A percentile compares a stretch with the other conserved stretches of the same genome.
Conservation (phyloP, 163 green algal species). For the Prototheca wickerhamii region DNA sequence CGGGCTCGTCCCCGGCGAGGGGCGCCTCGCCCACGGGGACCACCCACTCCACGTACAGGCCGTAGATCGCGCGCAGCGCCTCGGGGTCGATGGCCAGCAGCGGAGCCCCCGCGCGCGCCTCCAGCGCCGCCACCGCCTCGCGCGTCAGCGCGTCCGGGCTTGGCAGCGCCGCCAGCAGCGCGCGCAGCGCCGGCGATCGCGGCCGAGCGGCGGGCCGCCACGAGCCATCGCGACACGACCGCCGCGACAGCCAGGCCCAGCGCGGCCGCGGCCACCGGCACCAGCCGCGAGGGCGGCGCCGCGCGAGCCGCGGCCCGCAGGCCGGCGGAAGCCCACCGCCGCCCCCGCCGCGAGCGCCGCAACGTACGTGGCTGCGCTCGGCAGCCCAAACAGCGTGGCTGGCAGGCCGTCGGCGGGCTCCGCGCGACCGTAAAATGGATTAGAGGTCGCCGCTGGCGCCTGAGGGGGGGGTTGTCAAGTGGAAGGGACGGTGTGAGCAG, state of each 20-base stretch:
- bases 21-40: slow-evolving; percentile 62
- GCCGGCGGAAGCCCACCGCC: slow-evolving; percentile 9
- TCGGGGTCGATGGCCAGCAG: slow-evolving; percentile 41
- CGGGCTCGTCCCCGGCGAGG: slow-evolving; percentile 55
- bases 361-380: slow-evolving; percentile 21
- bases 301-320: background rate
- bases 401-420: slow-evolving; percentile 36
- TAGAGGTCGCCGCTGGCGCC: background rate
- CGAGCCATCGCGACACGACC: slow-evolving; percentile 14
- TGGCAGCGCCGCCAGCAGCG: slow-evolving; percentile 52
- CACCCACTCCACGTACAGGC: slow-evolving; percentile 61
- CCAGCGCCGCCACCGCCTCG: slow-evolving; percentile 28
- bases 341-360: slow-evolving; percentile 18
- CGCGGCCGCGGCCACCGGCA: slow-evolving; percentile 11
- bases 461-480: too few relatives aligned
- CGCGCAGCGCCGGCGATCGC: slow-evolving; percentile 70
- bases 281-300: background rate
- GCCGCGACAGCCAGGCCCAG: slow-evolving; percentile 16
- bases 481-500: too few relatives aligned
- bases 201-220: slow-evolving; percentile 50
- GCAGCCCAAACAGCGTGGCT: slow-evolving; percentile 20
- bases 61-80: slow-evolving; percentile 69
- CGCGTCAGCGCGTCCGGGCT: slow-evolving; percentile 43
- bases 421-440: slow-evolving; percentile 15
- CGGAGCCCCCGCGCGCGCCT: slow-evolving; percentile 55